Evolutionary conservation across 1,139 yeast species (phyloP).

Genomic region (Petasospora rhodanensis): DNA sequence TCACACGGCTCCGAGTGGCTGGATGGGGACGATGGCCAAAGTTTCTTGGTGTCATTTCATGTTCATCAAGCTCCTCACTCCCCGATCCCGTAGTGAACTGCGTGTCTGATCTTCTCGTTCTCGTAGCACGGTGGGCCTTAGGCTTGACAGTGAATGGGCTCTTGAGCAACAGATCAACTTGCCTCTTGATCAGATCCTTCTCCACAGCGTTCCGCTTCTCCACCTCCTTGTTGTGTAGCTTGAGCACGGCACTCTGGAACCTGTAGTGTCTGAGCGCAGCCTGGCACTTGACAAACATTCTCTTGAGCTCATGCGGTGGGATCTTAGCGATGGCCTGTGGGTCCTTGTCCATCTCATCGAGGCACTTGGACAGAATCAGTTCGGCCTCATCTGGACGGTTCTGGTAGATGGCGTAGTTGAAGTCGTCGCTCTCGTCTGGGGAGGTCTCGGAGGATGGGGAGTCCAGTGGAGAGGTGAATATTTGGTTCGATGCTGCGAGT

Average conservation of each 20-base stretch:
- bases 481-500: not conserved
- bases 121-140: too few species aligned
- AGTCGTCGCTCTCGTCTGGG: slow-evolving; percentile 2
- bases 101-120: too few species aligned
- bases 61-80: slow-evolving; percentile 1
- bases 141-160: slow-evolving; percentile 16
- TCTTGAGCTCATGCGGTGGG: slow-evolving; percentile 7
- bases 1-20: not conserved
- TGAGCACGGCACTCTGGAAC: slow-evolving; percentile 19
- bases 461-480: slow-evolving; percentile 5
- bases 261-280: slow-evolving; percentile 19
- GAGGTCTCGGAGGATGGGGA: slow-evolving; percentile 1
- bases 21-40: not conserved
- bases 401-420: slow-evolving; percentile 4
- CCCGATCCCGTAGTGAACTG: too few species aligned
- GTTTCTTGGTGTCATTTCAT: slow-evolving; percentile 4
- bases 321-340: slow-evolving; percentile 1
- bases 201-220: slow-evolving; percentile 21
- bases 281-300: slow-evolving; percentile 16
- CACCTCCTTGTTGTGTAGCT: slow-evolving; percentile 17
- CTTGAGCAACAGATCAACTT: slow-evolving; percentile 21
- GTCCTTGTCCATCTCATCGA: slow-evolving; percentile 3
- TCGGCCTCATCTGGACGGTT: slow-evolving; percentile 14
- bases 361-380: slow-evolving; percentile 3
- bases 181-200: slow-evolving; percentile 19